These are phyloP conservation scores for Capsicum baccatum DNA, from an alignment of 257 asterid species.

Conservation along the genomic window DNA sequence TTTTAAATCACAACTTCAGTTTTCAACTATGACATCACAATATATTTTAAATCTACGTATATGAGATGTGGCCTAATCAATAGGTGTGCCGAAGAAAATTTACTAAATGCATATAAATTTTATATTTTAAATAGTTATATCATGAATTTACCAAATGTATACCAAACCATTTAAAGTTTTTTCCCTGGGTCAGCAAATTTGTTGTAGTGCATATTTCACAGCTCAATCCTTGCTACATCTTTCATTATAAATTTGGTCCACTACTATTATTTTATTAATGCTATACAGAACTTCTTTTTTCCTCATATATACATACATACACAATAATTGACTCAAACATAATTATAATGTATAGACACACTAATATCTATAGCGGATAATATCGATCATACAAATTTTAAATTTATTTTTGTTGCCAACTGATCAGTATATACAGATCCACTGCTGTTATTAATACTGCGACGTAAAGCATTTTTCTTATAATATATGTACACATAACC, in stretches of 20 bases:
- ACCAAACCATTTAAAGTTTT: too few relatives aligned
- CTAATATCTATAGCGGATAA: not conserved
- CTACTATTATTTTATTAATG: not conserved
- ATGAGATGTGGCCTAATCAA: too few relatives aligned
- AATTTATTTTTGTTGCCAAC: not conserved
- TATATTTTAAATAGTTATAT: too few relatives aligned
- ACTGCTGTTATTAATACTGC: not conserved
- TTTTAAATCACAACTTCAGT: too few relatives aligned
- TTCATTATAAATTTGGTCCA: not conserved
- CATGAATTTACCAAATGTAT: too few relatives aligned
- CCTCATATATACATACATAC: not conserved
- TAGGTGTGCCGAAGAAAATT: too few relatives aligned
- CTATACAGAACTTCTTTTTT: not conserved
- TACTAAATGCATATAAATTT: too few relatives aligned
- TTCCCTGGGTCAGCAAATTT: not conserved
- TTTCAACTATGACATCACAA: too few relatives aligned
- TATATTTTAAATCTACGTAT: too few relatives aligned
- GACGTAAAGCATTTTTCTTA: not conserved
- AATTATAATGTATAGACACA: too few relatives aligned
- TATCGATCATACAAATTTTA: not conserved
- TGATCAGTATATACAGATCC: constrained; percentile 13
- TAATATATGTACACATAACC: not conserved
- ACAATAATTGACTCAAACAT: not conserved
- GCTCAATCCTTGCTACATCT: not conserved
- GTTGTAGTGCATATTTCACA: not conserved